phyloP scores from a whole-genome alignment of 2,329 filamentous ascomycete genomes.

The Diaporthe australafricana region DNA sequence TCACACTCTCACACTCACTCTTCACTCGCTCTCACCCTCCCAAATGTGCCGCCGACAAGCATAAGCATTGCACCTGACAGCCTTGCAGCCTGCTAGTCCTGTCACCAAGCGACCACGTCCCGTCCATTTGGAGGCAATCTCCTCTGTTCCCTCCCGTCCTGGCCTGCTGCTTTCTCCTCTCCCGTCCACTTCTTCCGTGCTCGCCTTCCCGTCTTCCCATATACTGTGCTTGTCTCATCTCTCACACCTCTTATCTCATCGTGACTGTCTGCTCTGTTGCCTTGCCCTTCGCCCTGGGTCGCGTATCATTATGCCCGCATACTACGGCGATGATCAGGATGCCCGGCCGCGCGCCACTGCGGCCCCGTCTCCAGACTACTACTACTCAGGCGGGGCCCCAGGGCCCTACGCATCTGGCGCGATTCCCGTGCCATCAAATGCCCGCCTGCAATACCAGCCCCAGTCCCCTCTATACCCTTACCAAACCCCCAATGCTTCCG shows the following conservation, averaged over 20 bases:
- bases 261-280: not conserved
- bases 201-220: not conserved
- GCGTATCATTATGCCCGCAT: conserved; percentile 1
- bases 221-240: too few species aligned
- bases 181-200: not conserved
- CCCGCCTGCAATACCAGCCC: conserved; percentile 52
- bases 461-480: conserved; percentile 47
- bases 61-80: conserved; percentile 31
- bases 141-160: not conserved
- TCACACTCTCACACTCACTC: not conserved
- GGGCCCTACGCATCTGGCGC: conserved; percentile 4
- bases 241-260: not conserved
- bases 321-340: conserved; percentile 5
- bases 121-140: not conserved
- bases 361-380: not conserved
- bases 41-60: conserved; percentile 39
- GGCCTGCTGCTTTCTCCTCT: not conserved
- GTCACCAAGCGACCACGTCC: conserved; percentile 10
- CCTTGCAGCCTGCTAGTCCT: conserved; percentile 19
- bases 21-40: conserved; percentile 21
- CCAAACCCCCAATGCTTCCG: conserved; percentile 35
- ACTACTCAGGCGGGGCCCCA: conserved; percentile 1
- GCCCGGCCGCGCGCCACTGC: not conserved
- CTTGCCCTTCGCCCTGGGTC: not conserved
- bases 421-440: not conserved